These are phyloP conservation scores for Penicillium hesseltinei DNA, from an alignment of 2,329 filamentous ascomycete species.

Conservation along the genomic window DNA sequence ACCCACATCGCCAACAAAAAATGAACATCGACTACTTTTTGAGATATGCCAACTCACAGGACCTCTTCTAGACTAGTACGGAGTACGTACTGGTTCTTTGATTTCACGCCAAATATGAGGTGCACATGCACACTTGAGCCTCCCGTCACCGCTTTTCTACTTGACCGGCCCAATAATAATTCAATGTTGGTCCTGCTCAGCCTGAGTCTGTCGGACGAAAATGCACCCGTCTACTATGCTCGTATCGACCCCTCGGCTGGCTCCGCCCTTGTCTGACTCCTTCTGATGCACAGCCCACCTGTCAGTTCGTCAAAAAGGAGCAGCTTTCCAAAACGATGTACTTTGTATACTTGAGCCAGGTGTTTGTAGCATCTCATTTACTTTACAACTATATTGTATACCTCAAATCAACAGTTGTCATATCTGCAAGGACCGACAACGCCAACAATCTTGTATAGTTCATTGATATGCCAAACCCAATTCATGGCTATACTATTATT, in stretches of 20 bases:
- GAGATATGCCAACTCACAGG: neutral
- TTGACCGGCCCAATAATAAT: neutral
- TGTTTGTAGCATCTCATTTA: neutral
- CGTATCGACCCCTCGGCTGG: neutral
- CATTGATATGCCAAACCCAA: neutral
- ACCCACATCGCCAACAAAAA: neutral
- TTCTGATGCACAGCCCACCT: constrained; percentile 6
- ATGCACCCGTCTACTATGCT: neutral
- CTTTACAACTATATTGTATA: neutral
- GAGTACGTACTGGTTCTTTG: neutral
- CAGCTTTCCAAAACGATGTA: neutral
- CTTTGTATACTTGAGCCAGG: neutral
- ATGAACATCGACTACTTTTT: neutral
- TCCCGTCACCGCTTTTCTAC: neutral
- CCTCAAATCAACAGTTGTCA: neutral
- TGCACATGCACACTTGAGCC: constrained; percentile 4
- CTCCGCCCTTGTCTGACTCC: constrained; percentile 2
- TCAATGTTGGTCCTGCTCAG: neutral
- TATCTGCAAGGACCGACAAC: neutral
- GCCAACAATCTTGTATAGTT: neutral
- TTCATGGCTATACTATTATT: neutral
- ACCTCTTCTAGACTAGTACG: neutral
- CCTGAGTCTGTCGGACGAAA: neutral
- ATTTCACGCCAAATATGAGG: constrained; percentile 1
- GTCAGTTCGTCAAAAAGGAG: neutral